Conservation (phyloP, 169 alveolate genomes). For the Sarcocystis neurona region DNA sequence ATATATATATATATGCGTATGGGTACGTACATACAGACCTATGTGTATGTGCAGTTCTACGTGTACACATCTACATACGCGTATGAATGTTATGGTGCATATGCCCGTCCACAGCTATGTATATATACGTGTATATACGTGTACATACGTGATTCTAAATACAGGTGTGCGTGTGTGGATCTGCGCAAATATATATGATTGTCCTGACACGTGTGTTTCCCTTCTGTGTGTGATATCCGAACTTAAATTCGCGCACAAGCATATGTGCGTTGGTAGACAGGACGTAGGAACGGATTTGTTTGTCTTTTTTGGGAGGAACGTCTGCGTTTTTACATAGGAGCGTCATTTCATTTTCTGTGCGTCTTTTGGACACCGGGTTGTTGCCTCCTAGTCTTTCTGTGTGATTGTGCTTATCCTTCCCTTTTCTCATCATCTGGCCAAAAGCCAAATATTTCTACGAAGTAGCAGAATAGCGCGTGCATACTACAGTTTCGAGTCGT, state of each 20-base stretch:
- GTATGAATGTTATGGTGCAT: not conserved
- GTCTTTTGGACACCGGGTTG: too few species aligned
- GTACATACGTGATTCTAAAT: not conserved
- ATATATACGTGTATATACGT: not conserved
- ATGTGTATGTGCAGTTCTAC: not conserved
- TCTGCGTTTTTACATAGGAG: too few species aligned
- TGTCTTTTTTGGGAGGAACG: too few species aligned
- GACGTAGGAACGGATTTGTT: too few species aligned
- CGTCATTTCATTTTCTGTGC: too few species aligned
- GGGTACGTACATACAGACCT: not conserved
- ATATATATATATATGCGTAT: not conserved
- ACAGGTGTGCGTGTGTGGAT: not conserved
- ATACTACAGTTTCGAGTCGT: too few species aligned
- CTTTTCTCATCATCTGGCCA: too few species aligned
- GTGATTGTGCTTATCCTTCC: too few species aligned
- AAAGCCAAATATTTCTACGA: too few species aligned
- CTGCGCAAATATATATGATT: not conserved
- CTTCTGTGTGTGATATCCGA: not conserved
- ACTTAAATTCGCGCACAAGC: not conserved
- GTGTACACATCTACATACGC: not conserved
- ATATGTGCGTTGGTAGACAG: too few species aligned
- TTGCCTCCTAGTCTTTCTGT: too few species aligned
- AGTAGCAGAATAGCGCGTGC: too few species aligned
- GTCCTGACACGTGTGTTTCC: not conserved
- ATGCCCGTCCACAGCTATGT: not conserved